Evolutionary conservation across 1,284 basidiomycete species (phyloP).

Genomic region (Chiua sp.): DNA sequence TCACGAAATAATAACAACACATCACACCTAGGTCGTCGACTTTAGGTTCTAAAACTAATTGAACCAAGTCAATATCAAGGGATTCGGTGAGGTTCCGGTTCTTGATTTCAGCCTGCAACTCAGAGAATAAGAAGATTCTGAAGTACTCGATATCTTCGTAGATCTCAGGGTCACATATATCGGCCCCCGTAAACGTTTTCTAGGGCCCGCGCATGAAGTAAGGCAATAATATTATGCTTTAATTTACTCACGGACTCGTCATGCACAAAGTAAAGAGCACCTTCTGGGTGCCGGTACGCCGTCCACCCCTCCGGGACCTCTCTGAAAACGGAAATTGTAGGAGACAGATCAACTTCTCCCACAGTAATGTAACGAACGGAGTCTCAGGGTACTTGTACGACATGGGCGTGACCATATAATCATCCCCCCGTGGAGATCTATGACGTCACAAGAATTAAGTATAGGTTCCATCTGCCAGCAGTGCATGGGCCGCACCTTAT

Average conservation of each 20-base stretch:
- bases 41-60: conserved; percentile 37
- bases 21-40: conserved; percentile 6
- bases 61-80: conserved; percentile 24
- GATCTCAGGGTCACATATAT: conserved; percentile 26
- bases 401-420: conserved; percentile 24
- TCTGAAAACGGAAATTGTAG: conserved; percentile 14
- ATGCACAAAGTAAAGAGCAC: conserved; percentile 37
- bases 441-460: conserved; percentile 5
- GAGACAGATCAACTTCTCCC: background rate
- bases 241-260: conserved; percentile 27
- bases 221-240: background rate
- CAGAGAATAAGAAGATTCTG: conserved; percentile 14
- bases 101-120: conserved; percentile 16
- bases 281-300: conserved; percentile 33
- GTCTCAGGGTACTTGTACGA: conserved; percentile 19
- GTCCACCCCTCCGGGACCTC: conserved; percentile 28
- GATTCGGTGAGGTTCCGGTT: background rate
- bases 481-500: conserved; percentile 17
- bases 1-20: conserved; percentile 39
- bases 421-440: conserved; percentile 6
- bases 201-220: conserved; percentile 14
- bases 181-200: conserved; percentile 40
- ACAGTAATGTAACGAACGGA: conserved; percentile 21
- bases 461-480: background rate
- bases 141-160: conserved; percentile 30